Evolutionary conservation across 208 protist genomes (phyloP).

Genomic region (Trypanosoma mega): DNA sequence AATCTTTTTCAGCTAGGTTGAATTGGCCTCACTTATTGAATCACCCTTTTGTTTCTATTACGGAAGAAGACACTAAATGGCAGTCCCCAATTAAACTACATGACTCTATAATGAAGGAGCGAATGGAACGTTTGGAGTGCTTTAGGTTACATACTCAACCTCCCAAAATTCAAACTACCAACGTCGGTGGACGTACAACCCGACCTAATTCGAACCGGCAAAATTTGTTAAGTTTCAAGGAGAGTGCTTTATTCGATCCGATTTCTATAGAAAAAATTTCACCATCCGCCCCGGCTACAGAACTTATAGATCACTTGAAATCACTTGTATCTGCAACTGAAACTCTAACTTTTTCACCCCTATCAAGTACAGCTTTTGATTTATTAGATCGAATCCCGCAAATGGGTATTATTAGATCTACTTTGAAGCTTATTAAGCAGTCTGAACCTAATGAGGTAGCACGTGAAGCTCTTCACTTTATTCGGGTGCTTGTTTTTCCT

Average conservation of each 20-base stretch:
- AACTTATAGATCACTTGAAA: conserved; percentile 33
- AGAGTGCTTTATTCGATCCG: conserved; percentile 21
- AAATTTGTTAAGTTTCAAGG: conserved; percentile 12
- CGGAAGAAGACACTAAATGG: conserved; percentile 67
- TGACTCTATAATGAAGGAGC: conserved; percentile 74
- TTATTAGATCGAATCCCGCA: conserved; percentile 38
- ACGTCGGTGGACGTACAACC: not conserved
- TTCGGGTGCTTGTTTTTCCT: conserved; percentile 65
- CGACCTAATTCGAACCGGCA: not conserved
- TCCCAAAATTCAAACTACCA: conserved; percentile 6
- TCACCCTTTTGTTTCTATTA: conserved; percentile 87
- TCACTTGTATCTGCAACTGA: conserved; percentile 22
- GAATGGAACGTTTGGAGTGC: conserved; percentile 75
- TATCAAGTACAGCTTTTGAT: conserved; percentile 19
- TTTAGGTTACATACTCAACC: conserved; percentile 31
- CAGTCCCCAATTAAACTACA: conserved; percentile 61
- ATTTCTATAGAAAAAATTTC: conserved; percentile 22
- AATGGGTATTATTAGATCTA: conserved; percentile 32
- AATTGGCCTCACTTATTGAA: conserved; percentile 91
- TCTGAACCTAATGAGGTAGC: conserved; percentile 34
- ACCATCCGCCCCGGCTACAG: conserved; percentile 17
- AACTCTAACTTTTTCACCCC: conserved; percentile 25
- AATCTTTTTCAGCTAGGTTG: conserved; percentile 88
- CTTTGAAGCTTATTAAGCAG: conserved; percentile 39
- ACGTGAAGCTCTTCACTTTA: conserved; percentile 40